Evolutionary conservation across 371 early-diverging fungal species (phyloP), one percentile per base, ranked within the genome.

Genomic region (Funneliformis caledonium): DNA sequence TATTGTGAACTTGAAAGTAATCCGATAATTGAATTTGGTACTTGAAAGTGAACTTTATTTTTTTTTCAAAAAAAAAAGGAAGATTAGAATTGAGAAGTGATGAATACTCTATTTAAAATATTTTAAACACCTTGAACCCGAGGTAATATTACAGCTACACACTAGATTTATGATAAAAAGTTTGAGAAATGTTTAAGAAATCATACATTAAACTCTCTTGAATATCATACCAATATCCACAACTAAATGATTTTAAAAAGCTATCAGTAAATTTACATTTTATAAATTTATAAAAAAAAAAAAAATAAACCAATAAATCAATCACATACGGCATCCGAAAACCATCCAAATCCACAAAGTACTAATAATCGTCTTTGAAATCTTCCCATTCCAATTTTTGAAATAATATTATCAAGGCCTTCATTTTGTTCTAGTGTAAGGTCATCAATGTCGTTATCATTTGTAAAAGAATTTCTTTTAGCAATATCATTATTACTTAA

Each of bases 331-430:
- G 95, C 95, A 84, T 95, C 96, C 2, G 95, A 94, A 60, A 94
- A 86, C 96, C 95, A 96, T 1, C 95, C 96, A 67, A 94, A 89
- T 10, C 93, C 94, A 82, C 94, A 92, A 72, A 94, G 86, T 19
- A 92, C 90, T 85, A 96, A 85, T 72, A 96, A 87, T 47, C 89
- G 89, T 72, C 90, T 91, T 84, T 96, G 96, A 86, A 91, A 94
- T 72, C 87, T 86, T 26, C 94, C 94, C 83, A 93, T 92, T 43
- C 95, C 95, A 16, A 95, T 92, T 83, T 88, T 89, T 22, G 89
- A 78, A 78, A 93, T 89, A 67, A 93, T 86, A 16, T 85, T 86
- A 79, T 93, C 92, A 31, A 94, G 83, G 26, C 84, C 81, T 42
- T 86, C 83, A n/a, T 87, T 85, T 78, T 52, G 52, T 16, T 52